Conservation (phyloP, 1,284 basidiomycete genomes). For the Ceratorhiza oryzae-sativae region DNA sequence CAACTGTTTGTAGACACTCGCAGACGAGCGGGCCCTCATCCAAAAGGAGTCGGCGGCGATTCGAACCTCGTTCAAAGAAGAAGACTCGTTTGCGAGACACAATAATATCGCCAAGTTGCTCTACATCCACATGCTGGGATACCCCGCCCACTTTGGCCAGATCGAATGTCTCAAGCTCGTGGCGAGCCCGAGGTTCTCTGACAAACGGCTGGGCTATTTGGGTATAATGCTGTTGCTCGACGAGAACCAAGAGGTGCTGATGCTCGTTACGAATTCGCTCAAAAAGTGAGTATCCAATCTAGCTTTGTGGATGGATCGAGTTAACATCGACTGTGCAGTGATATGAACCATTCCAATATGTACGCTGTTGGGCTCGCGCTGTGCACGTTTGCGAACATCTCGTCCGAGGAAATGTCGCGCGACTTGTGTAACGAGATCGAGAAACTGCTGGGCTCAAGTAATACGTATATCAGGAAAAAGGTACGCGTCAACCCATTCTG, state of each 20-base stretch:
- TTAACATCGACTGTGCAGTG: constrained; percentile 64
- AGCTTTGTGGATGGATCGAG: neutral
- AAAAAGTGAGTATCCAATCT: constrained; percentile 84
- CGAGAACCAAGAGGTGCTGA: constrained; percentile 98
- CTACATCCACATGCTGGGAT: constrained; percentile 99
- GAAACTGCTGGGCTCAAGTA: constrained; percentile 95
- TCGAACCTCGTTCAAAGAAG: constrained; percentile 96
- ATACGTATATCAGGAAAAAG: constrained; percentile 99
- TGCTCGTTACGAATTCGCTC: constrained; percentile 95
- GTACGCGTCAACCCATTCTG: constrained; percentile 54
- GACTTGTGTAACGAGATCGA: constrained; percentile 97
- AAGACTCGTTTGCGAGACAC: constrained; percentile 91
- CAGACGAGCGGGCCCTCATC: constrained; percentile 96
- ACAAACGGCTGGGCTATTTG: constrained; percentile 96
- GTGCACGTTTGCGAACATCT: constrained; percentile 99
- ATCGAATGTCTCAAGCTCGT: constrained; percentile 99
- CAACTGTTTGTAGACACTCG: constrained; percentile 77
- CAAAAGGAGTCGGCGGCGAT: constrained; percentile 99
- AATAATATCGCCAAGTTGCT: constrained; percentile 98
- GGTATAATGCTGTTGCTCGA: constrained; percentile 98
- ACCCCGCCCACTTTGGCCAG: constrained; percentile 98
- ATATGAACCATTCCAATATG: constrained; percentile 99
- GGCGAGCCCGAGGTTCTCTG: constrained; percentile 95
- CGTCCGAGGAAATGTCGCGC: constrained; percentile 98
- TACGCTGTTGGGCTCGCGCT: constrained; percentile 97